phyloP scores from a whole-genome alignment of 2,329 filamentous ascomycete genomes.

The Alternaria arborescens region DNA sequence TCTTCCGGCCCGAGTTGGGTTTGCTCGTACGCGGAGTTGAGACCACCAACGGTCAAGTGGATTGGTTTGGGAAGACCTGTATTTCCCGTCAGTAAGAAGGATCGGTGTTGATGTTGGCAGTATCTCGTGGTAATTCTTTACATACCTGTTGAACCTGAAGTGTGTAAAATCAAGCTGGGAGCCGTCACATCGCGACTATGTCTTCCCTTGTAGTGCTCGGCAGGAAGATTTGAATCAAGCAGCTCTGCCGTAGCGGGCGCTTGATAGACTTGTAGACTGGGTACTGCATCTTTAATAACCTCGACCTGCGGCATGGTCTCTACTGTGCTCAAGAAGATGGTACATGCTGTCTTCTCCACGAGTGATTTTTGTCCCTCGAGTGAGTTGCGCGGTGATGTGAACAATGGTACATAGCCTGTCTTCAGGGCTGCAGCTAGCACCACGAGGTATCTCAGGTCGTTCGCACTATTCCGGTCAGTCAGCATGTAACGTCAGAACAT shows the following conservation, averaged over 20 bases:
- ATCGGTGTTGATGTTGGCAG: too few species aligned
- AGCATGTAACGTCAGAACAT: not conserved
- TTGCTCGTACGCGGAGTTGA: constrained; percentile 4
- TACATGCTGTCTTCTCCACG: constrained; percentile 1
- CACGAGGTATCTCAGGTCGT: constrained; percentile 7
- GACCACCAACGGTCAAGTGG: not conserved
- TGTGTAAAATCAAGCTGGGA: constrained; percentile 5
- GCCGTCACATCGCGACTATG: not conserved
- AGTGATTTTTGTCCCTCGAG: constrained; percentile 4
- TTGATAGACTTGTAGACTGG: not conserved
- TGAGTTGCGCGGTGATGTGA: constrained; percentile 7
- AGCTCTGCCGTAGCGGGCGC: not conserved
- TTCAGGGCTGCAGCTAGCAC: constrained; percentile 5
- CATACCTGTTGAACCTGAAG: constrained; percentile 10
- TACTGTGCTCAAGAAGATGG: constrained; percentile 1
- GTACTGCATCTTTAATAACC: not conserved
- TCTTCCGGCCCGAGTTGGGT: not conserved
- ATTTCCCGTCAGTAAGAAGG: not conserved
- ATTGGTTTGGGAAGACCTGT: constrained; percentile 9
- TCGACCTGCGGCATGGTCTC: not conserved
- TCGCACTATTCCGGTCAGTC: not conserved
- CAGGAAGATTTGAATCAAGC: not conserved
- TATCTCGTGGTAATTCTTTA: not conserved
- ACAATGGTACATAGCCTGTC: constrained; percentile 8
- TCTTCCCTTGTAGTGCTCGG: constrained; percentile 1